Conservation (phyloP, 495 filamentous ascomycete genomes). For the Penicillium manginii region DNA sequence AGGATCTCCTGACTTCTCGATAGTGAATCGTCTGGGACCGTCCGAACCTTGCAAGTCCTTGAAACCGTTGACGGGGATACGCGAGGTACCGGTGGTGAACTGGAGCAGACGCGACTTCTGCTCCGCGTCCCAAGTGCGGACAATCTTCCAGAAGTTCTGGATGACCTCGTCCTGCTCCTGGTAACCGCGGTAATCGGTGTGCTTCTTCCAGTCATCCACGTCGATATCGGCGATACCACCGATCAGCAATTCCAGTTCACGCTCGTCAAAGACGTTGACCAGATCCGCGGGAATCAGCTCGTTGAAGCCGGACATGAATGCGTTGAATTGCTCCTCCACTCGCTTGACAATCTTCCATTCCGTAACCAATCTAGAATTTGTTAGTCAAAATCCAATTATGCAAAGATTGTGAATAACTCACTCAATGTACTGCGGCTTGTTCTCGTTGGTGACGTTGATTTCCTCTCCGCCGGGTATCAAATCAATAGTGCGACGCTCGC, state of each 20-base stretch:
- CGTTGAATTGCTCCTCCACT: conserved; percentile 96
- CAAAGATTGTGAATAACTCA: conserved; percentile 42
- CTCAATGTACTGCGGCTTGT: conserved; percentile 95
- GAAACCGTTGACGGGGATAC: conserved; percentile 99
- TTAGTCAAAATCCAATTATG: neutral
- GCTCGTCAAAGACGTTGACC: conserved; percentile 98
- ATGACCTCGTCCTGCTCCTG: conserved; percentile 97
- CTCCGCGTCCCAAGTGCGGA: conserved; percentile 95
- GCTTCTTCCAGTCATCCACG: conserved; percentile 99
- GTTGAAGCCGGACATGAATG: conserved; percentile 96
- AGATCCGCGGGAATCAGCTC: conserved; percentile 96
- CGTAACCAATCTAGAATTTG: conserved; percentile 71
- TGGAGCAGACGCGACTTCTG: conserved; percentile 96
- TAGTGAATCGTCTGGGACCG: conserved; percentile 92
- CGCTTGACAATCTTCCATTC: conserved; percentile 99
- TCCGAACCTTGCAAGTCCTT: conserved; percentile 99
- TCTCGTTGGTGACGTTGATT: conserved; percentile 95
- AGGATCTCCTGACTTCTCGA: conserved; percentile 94
- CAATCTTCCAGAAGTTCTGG: conserved; percentile 97
- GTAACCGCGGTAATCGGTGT: conserved; percentile 99
- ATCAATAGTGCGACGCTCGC: conserved; percentile 88
- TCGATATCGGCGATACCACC: conserved; percentile 99
- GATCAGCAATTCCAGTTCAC: conserved; percentile 94
- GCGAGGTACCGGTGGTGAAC: conserved; percentile 95
- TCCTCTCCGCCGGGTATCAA: conserved; percentile 88